Evolutionary conservation across 805 yeast genomes (phyloP), one percentile per base, ranked within the genome.

Genomic region (Candida boleticola): DNA sequence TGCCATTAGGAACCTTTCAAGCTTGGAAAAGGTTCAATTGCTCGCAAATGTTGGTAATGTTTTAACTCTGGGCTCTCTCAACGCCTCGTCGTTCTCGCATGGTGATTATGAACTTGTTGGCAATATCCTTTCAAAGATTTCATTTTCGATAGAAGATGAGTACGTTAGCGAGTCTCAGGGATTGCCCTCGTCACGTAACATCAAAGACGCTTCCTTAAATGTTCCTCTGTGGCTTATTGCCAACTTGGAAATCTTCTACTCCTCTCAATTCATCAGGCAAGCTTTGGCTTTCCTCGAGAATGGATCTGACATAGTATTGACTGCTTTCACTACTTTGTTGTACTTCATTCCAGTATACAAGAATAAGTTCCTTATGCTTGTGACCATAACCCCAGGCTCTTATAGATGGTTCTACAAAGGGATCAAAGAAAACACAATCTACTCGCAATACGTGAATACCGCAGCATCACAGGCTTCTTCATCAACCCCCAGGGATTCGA

Each of bases 331-430:
- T 36, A 42, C 68, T 3, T 51, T 76, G 36, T 54, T 74, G 16
- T 52, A 54, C 22, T 40, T 75, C n/a, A 56, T 61, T 27, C 76
- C 78, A 1, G 47, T 55, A 1, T 48, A 60, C 29, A 69, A 66
- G 44, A 56, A 65, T 11, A 62, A 63, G 23, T 51, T 74, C 16
- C 64, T 74, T 44, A 68, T 76, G 50, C 62, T 64, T 26, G 52
- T 68, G 27, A 64, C 73, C 3, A 56, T 74, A 23, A 63, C 67
- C 3, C 75, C 80, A 1, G 60, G 60, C 2, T 57, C 70, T 2
- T 64, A 68, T 40, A 49, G 49, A 26, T 59, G 67, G 52, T 52
- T 73, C 26, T 57, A 53, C 42, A 41, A 50, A 4, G 49, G 60
- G 6, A 46, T 75, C 17, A 51, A 47, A 17, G 27, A 23, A 6